Evolutionary conservation across 164 flowering plant genomes (phyloP), one percentile per base, ranked within the genome.

Genomic region (Warburgia ugandensis): DNA sequence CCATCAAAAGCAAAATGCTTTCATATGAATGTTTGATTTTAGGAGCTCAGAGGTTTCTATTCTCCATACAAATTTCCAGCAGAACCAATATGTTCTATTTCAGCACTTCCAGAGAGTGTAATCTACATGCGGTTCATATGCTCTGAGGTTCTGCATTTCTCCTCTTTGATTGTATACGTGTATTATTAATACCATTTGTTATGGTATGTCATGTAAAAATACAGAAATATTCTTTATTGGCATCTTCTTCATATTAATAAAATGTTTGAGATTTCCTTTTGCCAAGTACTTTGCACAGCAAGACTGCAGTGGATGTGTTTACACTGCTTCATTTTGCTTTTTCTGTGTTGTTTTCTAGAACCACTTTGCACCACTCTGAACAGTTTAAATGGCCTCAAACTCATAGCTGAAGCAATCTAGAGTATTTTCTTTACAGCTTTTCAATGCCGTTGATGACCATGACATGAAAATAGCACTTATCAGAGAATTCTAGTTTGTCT

Each of bases 121-220:
- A 52, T n/a, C n/a, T n/a, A n/a, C n/a, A n/a, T n/a, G n/a, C n/a
- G n/a, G n/a, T n/a, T n/a, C 45, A 52, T 60, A 29, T 49, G 44
- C 27, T 13, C 19, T 27, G 12, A 14, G 14, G 32, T 21, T 19
- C 20, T 40, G 33, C 50, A 29, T 60, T 33, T n/a, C n/a, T n/a
- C 46, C 35, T 11, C 28, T 42, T 43, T 23, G 22, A 26, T 42
- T 35, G 32, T 45, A 23, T 55, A 49, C 44, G 9, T 13, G 5
- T 35, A 23, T 43, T 31, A 3, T 25, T 28, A 28, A 20, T 50
- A 7, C 29, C 55, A 55, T 55, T 55, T 37, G 22, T 55, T 47
- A 26, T 52, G 45, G 40, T 33, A 48, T 50, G 48, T 55, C 39
- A 55, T 10, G 45, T 28, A 41, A 51, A 35, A 43, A 43, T 55